A percentile compares a stretch with the other conserved stretches of the same genome.
These are phyloP conservation scores for Trifolium dubium DNA, from an alignment of 306 rosid genomes.

Conservation along the genomic window DNA sequence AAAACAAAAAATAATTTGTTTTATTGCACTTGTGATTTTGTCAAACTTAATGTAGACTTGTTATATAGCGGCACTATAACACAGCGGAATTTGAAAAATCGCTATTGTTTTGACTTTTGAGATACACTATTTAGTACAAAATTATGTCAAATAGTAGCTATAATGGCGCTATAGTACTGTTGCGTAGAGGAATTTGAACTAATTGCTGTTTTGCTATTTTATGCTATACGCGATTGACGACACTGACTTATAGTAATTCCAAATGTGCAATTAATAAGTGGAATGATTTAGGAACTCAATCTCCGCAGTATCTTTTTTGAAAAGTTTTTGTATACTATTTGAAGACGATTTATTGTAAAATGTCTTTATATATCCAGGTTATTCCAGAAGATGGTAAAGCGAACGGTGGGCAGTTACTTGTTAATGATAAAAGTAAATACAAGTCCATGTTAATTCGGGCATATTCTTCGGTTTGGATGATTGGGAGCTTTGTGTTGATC, in stretches of 20 bases:
- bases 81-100: neutral
- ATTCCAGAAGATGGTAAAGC: constrained; percentile 64
- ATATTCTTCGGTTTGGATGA: constrained; percentile 93
- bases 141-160: neutral
- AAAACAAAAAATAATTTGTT: too few relatives aligned
- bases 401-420: constrained; percentile 76
- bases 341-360: constrained; percentile 31
- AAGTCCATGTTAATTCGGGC: constrained; percentile 88
- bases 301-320: constrained; percentile 13
- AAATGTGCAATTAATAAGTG: constrained; percentile 1
- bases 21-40: neutral
- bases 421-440: constrained; percentile 83
- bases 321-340: constrained; percentile 24
- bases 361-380: constrained; percentile 56
- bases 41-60: neutral
- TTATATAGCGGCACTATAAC: neutral
- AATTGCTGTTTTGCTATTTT: neutral
- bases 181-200: neutral
- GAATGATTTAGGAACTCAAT: neutral
- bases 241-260: neutral
- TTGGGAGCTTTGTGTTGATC: constrained; percentile 81
- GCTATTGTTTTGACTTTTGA: neutral
- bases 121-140: neutral
- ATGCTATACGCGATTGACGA: neutral
- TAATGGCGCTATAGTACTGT: neutral